phyloP scores from a whole-genome alignment of 164 flowering plant species.

The Cinnamomum micranthum region DNA sequence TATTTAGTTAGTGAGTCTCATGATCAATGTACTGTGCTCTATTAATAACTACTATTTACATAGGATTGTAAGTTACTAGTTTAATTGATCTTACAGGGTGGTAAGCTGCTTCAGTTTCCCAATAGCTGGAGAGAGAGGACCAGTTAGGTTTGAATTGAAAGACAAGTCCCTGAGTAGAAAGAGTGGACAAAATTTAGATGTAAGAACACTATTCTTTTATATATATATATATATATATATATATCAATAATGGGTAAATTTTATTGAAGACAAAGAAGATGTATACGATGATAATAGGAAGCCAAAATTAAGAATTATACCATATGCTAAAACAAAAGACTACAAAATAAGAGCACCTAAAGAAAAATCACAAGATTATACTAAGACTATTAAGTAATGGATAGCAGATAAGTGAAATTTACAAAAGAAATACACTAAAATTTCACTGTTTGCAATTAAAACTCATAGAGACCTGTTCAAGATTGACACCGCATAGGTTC shows the following conservation, averaged over 20 bases:
- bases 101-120: conserved; percentile 59
- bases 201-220: too few species aligned
- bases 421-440: background rate
- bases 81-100: conserved; percentile 22
- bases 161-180: conserved; percentile 63
- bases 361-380: background rate
- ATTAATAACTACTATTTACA: conserved; percentile 39
- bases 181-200: background rate
- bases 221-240: too few species aligned
- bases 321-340: background rate
- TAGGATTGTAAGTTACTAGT: conserved; percentile 46
- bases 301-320: background rate
- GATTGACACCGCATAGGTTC: too few species aligned
- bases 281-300: background rate
- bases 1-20: background rate
- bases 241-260: too few species aligned
- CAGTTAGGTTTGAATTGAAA: conserved; percentile 60
- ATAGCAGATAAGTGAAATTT: background rate
- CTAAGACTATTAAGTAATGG: background rate
- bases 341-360: background rate
- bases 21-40: too few species aligned
- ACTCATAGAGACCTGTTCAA: background rate
- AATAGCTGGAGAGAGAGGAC: conserved; percentile 53
- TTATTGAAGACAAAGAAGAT: too few species aligned
- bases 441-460: background rate